Evolutionary conservation across 208 protist genomes (phyloP).

Genomic region (Leishmania guyanensis): DNA sequence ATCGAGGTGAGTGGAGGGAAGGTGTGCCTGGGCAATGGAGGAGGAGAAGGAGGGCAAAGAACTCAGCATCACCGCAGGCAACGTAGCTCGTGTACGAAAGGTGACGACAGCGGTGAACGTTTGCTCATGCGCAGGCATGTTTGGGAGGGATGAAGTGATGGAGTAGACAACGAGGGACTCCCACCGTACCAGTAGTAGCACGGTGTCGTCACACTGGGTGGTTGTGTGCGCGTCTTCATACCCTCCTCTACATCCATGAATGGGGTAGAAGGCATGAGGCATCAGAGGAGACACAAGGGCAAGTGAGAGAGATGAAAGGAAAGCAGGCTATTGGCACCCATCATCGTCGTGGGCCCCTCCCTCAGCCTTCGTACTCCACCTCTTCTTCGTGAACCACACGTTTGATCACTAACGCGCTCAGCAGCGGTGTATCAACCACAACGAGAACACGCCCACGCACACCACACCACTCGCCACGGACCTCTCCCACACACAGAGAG

Average conservation of each 20-base stretch:
- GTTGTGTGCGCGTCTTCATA: neutral
- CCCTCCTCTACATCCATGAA: neutral
- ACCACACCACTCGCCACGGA: neutral
- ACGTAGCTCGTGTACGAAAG: neutral
- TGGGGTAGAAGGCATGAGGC: neutral
- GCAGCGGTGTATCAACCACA: neutral
- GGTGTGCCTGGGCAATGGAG: neutral
- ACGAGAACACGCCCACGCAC: neutral
- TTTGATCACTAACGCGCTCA: neutral
- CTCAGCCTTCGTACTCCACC: neutral
- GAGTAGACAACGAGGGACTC: neutral
- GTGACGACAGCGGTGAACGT: neutral
- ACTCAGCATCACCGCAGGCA: neutral
- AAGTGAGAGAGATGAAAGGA: neutral
- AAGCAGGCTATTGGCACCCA: neutral
- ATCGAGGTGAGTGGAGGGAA: neutral
- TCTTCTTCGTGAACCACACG: neutral
- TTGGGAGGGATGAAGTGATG: neutral
- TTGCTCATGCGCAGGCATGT: neutral
- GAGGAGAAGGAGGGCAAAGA: neutral
- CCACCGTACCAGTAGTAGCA: neutral
- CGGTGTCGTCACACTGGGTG: neutral
- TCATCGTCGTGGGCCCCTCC: neutral
- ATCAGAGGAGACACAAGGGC: neutral
- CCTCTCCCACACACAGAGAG: neutral